Conservation (phyloP, 768 basidiomycete genomes). For the Fomitopsis pulvina region DNA sequence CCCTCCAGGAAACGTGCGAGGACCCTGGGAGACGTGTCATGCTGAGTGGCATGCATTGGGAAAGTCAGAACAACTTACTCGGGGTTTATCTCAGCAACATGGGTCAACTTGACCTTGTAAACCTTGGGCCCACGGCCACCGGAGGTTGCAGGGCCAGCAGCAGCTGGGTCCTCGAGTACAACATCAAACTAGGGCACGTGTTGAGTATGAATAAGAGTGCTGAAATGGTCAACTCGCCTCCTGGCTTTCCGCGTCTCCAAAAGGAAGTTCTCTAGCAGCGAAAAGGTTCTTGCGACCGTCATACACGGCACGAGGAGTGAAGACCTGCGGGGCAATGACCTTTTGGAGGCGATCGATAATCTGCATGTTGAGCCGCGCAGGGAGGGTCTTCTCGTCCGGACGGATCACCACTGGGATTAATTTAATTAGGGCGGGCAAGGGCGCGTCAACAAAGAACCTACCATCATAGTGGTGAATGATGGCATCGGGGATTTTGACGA, state of each 20-base stretch:
- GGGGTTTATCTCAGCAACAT: constrained; percentile 80
- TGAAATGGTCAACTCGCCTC: constrained; percentile 37
- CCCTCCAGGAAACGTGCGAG: constrained; percentile 59
- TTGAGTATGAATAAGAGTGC: too few species aligned
- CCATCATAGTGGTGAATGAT: constrained; percentile 79
- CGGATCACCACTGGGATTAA: constrained; percentile 39
- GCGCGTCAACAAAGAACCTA: constrained; percentile 25
- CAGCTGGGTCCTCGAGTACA: constrained; percentile 35
- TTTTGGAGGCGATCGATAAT: constrained; percentile 60
- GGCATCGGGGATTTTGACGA: constrained; percentile 49
- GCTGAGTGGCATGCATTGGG: too few species aligned
- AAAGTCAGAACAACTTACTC: constrained; percentile 40
- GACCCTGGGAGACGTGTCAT: constrained; percentile 34
- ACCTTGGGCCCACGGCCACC: constrained; percentile 42
- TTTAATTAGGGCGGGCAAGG: not conserved
- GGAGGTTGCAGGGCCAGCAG: constrained; percentile 15
- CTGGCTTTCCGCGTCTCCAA: constrained; percentile 41
- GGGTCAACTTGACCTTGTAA: constrained; percentile 59
- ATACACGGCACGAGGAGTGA: constrained; percentile 68
- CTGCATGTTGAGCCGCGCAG: constrained; percentile 63
- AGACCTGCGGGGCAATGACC: constrained; percentile 50
- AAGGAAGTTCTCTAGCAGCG: constrained; percentile 51
- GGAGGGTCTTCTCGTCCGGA: constrained; percentile 63
- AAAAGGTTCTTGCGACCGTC: constrained; percentile 80
- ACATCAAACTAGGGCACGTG: constrained; percentile 50